Evolutionary conservation across 768 basidiomycete genomes (phyloP), one percentile per base, ranked within the genome.

Genomic region (Lactarius deliciosus): DNA sequence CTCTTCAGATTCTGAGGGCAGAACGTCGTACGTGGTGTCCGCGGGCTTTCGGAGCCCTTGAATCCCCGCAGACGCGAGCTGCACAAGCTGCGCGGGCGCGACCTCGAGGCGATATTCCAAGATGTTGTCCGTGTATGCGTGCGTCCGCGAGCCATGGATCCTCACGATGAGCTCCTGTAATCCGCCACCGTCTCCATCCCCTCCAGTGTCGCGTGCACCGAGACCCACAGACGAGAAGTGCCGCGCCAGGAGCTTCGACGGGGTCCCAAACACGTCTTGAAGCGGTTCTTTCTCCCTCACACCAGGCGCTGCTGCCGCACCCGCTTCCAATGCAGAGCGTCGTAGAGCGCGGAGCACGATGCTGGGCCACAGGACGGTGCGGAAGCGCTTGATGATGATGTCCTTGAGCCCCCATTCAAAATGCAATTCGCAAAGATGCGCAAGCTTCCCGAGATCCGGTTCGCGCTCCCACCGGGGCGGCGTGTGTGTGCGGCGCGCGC

Each of bases 321-420:
- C 56, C 36, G 41, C 47, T 59, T 71, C 64, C 30, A 92, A 66
- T 1, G 84, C 84, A 2, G 80, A 82, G 8, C 88, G 82, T n/a
- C 92, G 82, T 32, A 96, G 76, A 30, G 88, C 85, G 43, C 91
- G 83, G 60, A 91, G 78, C 9, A 91, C 82, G 13, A 86, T 84
- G 0, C 87, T 85, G 18, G 86, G 86, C 90, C 94, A 97, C 20
- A 95, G 82, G 4, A 93, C 83, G 0, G 86, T 91, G 72, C 91
- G 81, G 73, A 96, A 94, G 13, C 92, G 87, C 69, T 92, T 92
- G 70, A 91, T 82, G 63, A 96, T 92, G 2, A 86, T 80, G 57
- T 92, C 89, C 71, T 82, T 87, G 59, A 92, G 87, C 0, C 94
- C 94, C 94, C 94, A 97, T 74, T 96, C 94, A 68, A 96, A 96